These are phyloP conservation scores for Primulina tabacum DNA, from an alignment of 257 asterid species.

Conservation along the genomic window DNA sequence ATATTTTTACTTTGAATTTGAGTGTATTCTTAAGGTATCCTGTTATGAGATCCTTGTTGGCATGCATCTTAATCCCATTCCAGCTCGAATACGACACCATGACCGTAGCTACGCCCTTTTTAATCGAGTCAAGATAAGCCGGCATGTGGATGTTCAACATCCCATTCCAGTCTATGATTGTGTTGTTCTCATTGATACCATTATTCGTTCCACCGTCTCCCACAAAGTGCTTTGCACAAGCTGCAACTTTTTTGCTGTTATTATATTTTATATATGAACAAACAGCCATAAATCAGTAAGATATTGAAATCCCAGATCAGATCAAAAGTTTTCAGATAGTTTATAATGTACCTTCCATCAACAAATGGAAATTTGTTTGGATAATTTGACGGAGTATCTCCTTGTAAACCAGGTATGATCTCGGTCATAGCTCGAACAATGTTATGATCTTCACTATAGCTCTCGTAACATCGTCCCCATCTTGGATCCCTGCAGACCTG, in stretches of 20 bases:
- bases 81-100: slow-evolving; percentile 80
- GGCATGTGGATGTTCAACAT: slow-evolving; percentile 66
- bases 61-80: slow-evolving; percentile 76
- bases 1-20: slow-evolving; percentile 47
- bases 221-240: slow-evolving; percentile 68
- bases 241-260: slow-evolving; percentile 59
- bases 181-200: slow-evolving; percentile 61
- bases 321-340: background rate
- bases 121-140: slow-evolving; percentile 54
- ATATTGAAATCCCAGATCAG: background rate
- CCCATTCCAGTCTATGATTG: slow-evolving; percentile 38
- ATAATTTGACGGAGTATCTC: background rate
- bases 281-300: background rate
- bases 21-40: slow-evolving; percentile 60
- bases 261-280: slow-evolving; percentile 16
- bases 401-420: background rate
- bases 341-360: background rate
- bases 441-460: background rate
- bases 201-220: slow-evolving; percentile 73
- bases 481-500: background rate
- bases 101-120: slow-evolving; percentile 62
- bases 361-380: background rate
- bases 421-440: background rate
- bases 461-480: background rate
- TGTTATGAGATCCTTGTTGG: slow-evolving; percentile 55